Percentiles rank a stretch among this genome's conserved stretches.
phyloP scores from a whole-genome alignment of 2,329 filamentous ascomycete species.

The Cladosporium sp. region DNA sequence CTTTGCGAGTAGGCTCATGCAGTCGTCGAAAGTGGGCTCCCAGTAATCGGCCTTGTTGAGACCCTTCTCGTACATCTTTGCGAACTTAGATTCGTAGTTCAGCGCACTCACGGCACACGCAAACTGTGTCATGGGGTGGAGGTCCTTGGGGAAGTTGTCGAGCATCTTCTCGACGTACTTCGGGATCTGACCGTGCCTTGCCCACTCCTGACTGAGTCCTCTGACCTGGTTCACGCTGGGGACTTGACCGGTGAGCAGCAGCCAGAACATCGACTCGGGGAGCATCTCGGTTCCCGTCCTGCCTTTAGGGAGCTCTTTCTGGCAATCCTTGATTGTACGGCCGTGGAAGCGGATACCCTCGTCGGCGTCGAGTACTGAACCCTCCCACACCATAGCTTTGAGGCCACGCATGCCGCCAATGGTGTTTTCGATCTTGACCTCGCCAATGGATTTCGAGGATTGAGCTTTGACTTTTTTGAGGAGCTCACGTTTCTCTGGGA shows the following conservation, averaged over 20 bases:
- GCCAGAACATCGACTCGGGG: constrained; percentile 99
- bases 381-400: constrained; percentile 99
- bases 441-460: constrained; percentile 76
- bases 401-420: constrained; percentile 93
- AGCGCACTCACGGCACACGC: constrained; percentile 93
- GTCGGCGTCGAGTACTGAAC: constrained; percentile 91
- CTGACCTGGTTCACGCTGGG: constrained; percentile 80
- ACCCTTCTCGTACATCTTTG: constrained; percentile 85
- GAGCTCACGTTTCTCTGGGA: constrained; percentile 90
- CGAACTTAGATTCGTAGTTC: constrained; percentile 91
- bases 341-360: constrained; percentile 98
- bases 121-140: constrained; percentile 99
- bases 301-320: constrained; percentile 84
- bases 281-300: constrained; percentile 93
- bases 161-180: constrained; percentile 82
- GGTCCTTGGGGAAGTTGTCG: constrained; percentile 79
- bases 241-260: constrained; percentile 88
- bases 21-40: constrained; percentile 97
- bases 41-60: constrained; percentile 96
- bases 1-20: constrained; percentile 89
- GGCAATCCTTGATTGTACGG: constrained; percentile 96
- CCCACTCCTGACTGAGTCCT: constrained; percentile 76
- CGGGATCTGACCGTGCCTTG: constrained; percentile 79
- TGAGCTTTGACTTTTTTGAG: constrained; percentile 90
- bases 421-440: constrained; percentile 90